phyloP scores from a whole-genome alignment of 345 rosid species.

The Litchi chinensis region DNA sequence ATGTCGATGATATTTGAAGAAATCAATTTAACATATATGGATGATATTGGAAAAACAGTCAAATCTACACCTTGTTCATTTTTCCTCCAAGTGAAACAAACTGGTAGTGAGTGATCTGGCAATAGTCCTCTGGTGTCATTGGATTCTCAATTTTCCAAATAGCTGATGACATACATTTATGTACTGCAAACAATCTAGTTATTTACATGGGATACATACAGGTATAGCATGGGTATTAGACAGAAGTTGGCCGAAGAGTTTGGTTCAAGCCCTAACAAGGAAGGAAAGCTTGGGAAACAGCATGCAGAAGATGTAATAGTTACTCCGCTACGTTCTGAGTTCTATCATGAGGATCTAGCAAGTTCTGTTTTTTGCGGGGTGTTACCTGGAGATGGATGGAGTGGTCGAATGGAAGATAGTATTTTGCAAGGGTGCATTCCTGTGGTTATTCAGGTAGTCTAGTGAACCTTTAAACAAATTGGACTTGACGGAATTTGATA shows the following conservation, averaged over 20 bases:
- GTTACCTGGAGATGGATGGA: constrained; percentile 99
- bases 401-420: constrained; percentile 99
- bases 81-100: constrained; percentile 1
- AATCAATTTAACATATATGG: no score
- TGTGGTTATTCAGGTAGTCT: constrained; percentile 81
- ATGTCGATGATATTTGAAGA: background rate
- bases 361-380: constrained; percentile 90
- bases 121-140: background rate
- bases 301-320: constrained; percentile 77
- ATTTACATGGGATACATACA: constrained; percentile 33
- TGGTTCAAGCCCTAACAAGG: constrained; percentile 91
- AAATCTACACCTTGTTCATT: background rate
- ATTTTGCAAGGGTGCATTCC: constrained; percentile 96
- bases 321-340: constrained; percentile 60
- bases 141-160: constrained; percentile 7
- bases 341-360: constrained; percentile 73
- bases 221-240: constrained; percentile 98
- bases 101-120: background rate
- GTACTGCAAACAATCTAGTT: constrained; percentile 8
- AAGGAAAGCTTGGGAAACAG: constrained; percentile 91
- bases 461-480: background rate
- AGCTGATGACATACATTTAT: background rate
- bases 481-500: background rate
- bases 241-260: constrained; percentile 90
- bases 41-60: background rate